phyloP scores from a whole-genome alignment of 1,139 yeast genomes.

The Taiozyma onychis region DNA sequence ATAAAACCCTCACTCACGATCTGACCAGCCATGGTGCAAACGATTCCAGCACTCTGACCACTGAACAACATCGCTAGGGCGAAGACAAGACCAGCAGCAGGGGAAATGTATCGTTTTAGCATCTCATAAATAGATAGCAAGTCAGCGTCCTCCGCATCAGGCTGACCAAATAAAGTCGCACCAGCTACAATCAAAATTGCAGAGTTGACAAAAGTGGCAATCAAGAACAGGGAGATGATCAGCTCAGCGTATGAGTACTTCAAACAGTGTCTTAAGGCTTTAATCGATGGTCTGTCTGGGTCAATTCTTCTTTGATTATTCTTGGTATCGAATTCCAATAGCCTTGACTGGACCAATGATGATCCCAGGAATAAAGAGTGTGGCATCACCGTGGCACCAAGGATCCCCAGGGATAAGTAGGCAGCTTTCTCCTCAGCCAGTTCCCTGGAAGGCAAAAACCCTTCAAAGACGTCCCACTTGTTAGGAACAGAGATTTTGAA shows the following conservation, averaged over 20 bases:
- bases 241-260: slow-evolving; percentile 71
- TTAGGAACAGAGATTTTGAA: slow-evolving; percentile 57
- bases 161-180: slow-evolving; percentile 62
- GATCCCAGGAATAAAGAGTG: slow-evolving; percentile 90
- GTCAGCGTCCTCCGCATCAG: slow-evolving; percentile 81
- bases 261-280: slow-evolving; percentile 67
- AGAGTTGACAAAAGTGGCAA: slow-evolving; percentile 80
- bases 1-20: slow-evolving; percentile 94
- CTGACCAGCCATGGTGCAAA: slow-evolving; percentile 96
- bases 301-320: slow-evolving; percentile 31
- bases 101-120: slow-evolving; percentile 66
- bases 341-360: slow-evolving; percentile 86
- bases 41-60: slow-evolving; percentile 98
- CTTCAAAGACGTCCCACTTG: slow-evolving; percentile 51
- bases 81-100: slow-evolving; percentile 90
- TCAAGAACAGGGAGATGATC: slow-evolving; percentile 66
- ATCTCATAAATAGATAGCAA: slow-evolving; percentile 77
- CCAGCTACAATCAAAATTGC: slow-evolving; percentile 85
- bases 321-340: slow-evolving; percentile 72
- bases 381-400: slow-evolving; percentile 99
- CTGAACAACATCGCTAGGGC: slow-evolving; percentile 88
- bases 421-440: slow-evolving; percentile 77
- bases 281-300: slow-evolving; percentile 51
- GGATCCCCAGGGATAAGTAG: slow-evolving; percentile 80
- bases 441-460: slow-evolving; percentile 73